Conservation (phyloP, 352 stramenopile genomes). For the Pythium brachiatum region DNA sequence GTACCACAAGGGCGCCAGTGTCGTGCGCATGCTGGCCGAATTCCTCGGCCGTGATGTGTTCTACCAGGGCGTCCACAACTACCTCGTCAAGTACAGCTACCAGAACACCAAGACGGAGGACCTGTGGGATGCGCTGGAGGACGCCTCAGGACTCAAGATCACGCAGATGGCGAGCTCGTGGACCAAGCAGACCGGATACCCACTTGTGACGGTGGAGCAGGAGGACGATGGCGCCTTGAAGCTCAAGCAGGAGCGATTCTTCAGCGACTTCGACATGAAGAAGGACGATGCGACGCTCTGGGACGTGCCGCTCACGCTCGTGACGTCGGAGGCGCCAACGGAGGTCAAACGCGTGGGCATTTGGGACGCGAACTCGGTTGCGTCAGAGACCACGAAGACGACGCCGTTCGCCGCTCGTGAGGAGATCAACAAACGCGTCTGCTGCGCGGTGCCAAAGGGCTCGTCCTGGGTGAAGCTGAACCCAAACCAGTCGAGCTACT, state of each 20-base stretch:
- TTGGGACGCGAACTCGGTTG: conserved; percentile 36
- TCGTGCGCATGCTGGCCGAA: conserved; percentile 80
- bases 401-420: conserved; percentile 35
- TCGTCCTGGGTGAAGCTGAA: conserved; percentile 95
- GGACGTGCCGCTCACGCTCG: conserved; percentile 85
- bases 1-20: conserved; percentile 91
- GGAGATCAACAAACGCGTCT: conserved; percentile 84
- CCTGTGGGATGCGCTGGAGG: conserved; percentile 93
- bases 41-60: conserved; percentile 73
- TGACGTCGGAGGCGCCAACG: conserved; percentile 39
- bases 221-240: conserved; percentile 61
- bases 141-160: conserved; percentile 91
- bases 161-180: conserved; percentile 90
- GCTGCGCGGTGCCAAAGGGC: conserved; percentile 26
- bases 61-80: conserved; percentile 88
- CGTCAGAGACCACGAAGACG: not conserved
- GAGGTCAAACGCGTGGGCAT: conserved; percentile 62
- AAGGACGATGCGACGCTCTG: conserved; percentile 46
- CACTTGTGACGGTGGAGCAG: conserved; percentile 71
- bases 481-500: conserved; percentile 93
- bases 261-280: conserved; percentile 64
- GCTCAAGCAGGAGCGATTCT: conserved; percentile 92
- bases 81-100: conserved; percentile 93
- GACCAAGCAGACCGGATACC: conserved; percentile 94
- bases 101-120: conserved; percentile 94